Conservation (phyloP, 2,329 filamentous ascomycete genomes). For the Emmonsia crescens region DNA sequence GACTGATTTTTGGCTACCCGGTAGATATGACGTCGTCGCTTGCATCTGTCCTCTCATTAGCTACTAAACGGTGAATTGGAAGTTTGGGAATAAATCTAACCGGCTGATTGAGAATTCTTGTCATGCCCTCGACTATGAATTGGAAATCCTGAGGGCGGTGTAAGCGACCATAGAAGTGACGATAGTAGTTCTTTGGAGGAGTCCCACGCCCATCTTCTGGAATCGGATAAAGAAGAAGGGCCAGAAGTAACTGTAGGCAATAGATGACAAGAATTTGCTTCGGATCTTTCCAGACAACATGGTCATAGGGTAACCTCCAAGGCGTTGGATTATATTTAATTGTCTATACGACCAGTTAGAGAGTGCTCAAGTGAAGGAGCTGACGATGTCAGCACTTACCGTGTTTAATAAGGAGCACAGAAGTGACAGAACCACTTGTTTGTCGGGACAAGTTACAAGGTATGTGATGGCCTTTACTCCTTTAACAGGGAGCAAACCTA, state of each 20-base stretch:
- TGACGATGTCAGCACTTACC: slow-evolving; percentile 41
- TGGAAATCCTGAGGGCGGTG: slow-evolving; percentile 96
- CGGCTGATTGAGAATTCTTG: slow-evolving; percentile 80
- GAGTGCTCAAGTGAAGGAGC: not conserved
- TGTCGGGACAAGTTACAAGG: slow-evolving; percentile 76
- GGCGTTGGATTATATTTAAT: slow-evolving; percentile 91
- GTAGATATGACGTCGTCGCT: slow-evolving; percentile 77
- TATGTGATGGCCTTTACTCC: slow-evolving; percentile 81
- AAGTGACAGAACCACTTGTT: slow-evolving; percentile 80
- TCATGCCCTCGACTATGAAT: slow-evolving; percentile 92
- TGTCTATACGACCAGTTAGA: slow-evolving; percentile 43
- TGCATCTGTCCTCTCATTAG: slow-evolving; percentile 48
- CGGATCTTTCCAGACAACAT: slow-evolving; percentile 80
- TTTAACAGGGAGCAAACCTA: slow-evolving; percentile 61
- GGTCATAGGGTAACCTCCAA: slow-evolving; percentile 91
- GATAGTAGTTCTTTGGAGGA: slow-evolving; percentile 79
- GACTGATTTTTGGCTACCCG: slow-evolving; percentile 66
- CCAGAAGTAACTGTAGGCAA: slow-evolving; percentile 79
- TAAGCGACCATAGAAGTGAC: slow-evolving; percentile 79
- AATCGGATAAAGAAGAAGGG: slow-evolving; percentile 74
- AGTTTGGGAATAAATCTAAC: slow-evolving; percentile 23
- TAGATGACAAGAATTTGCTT: slow-evolving; percentile 88
- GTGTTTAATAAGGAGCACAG: slow-evolving; percentile 92
- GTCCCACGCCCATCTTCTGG: slow-evolving; percentile 58
- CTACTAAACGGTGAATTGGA: not conserved